A percentile compares a stretch with the other conserved stretches of the same genome.
These are phyloP conservation scores for Euryodendron excelsum DNA, from an alignment of 148 eudicot genomes.

Conservation along the genomic window DNA sequence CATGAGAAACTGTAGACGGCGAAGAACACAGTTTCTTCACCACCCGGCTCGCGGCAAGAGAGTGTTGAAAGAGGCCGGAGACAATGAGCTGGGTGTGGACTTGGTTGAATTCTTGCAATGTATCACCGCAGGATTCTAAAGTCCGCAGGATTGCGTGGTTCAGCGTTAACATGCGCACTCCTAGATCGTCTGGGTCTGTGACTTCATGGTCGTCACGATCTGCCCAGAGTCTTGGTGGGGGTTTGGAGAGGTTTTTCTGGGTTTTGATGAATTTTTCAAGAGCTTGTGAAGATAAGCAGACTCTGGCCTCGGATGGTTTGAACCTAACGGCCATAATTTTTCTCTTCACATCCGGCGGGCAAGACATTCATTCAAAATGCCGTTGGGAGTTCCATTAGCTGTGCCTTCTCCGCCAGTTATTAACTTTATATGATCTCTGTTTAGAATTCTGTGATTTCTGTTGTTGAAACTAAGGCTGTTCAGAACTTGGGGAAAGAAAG, in stretches of 20 bases:
- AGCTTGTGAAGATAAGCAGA: slow-evolving; percentile 28
- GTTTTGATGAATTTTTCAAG: slow-evolving; percentile 47
- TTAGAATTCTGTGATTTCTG: too few species aligned
- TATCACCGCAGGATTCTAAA: slow-evolving; percentile 32
- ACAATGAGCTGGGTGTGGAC: slow-evolving; percentile 47
- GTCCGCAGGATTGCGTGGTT: slow-evolving; percentile 48
- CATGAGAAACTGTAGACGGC: slow-evolving; percentile 26
- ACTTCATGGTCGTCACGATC: slow-evolving; percentile 12
- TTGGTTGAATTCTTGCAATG: slow-evolving; percentile 44
- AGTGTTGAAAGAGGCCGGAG: slow-evolving; percentile 46
- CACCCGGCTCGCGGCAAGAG: slow-evolving; percentile 44
- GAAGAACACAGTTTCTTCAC: slow-evolving; percentile 51
- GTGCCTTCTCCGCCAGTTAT: neutral
- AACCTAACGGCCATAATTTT: slow-evolving; percentile 34
- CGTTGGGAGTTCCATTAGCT: neutral
- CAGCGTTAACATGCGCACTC: slow-evolving; percentile 22
- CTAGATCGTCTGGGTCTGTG: slow-evolving; percentile 3
- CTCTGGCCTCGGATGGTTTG: slow-evolving; percentile 11
- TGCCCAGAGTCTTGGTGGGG: slow-evolving; percentile 38
- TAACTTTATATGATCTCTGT: too few species aligned
- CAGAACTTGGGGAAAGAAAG: too few species aligned
- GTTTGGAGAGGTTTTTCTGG: slow-evolving; percentile 39
- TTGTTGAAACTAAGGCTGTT: too few species aligned
- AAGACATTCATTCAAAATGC: neutral
- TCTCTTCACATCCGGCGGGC: slow-evolving; percentile 29